Percentiles rank a stretch among this genome's conserved stretches.
phyloP scores from a whole-genome alignment of 495 filamentous ascomycete genomes.

The Penicillium lividum region DNA sequence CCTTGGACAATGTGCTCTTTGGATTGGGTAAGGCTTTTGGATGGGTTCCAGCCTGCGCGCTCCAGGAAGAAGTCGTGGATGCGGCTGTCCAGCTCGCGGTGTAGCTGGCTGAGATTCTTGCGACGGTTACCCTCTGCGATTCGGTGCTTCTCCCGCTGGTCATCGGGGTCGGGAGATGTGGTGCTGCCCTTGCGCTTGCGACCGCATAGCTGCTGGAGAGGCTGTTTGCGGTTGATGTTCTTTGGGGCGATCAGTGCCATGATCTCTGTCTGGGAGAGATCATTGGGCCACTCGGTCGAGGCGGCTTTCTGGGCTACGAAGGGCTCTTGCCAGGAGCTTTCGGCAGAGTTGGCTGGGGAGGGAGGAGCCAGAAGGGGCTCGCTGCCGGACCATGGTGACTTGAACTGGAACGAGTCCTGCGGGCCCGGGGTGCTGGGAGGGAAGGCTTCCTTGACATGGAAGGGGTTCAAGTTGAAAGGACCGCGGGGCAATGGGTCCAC shows the following conservation, averaged over 20 bases:
- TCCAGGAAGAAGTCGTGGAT: constrained; percentile 49
- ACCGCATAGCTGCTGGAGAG: constrained; percentile 48
- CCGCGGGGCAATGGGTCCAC: constrained; percentile 45
- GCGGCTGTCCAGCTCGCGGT: constrained; percentile 43
- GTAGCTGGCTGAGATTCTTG: constrained; percentile 46
- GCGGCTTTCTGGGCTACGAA: constrained; percentile 33
- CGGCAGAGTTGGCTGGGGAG: constrained; percentile 46
- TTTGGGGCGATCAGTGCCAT: constrained; percentile 41
- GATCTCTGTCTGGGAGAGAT: constrained; percentile 38
- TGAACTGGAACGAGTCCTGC: constrained; percentile 43
- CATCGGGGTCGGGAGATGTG: constrained; percentile 38
- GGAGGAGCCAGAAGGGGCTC: constrained; percentile 42
- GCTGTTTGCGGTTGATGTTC: constrained; percentile 46
- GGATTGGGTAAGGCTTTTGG: constrained; percentile 47
- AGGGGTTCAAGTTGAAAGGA: constrained; percentile 46
- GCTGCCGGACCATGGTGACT: constrained; percentile 34
- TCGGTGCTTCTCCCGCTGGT: constrained; percentile 50
- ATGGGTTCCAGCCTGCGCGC: constrained; percentile 47
- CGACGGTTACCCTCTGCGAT: constrained; percentile 50
- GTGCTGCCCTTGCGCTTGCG: constrained; percentile 49
- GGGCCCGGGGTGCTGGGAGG: constrained; percentile 38
- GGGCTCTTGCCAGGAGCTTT: constrained; percentile 45
- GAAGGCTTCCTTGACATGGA: constrained; percentile 33
- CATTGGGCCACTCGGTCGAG: constrained; percentile 37
- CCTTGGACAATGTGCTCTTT: constrained; percentile 52